Conservation (phyloP, 768 basidiomycete species). For the Russula brevipes region DNA sequence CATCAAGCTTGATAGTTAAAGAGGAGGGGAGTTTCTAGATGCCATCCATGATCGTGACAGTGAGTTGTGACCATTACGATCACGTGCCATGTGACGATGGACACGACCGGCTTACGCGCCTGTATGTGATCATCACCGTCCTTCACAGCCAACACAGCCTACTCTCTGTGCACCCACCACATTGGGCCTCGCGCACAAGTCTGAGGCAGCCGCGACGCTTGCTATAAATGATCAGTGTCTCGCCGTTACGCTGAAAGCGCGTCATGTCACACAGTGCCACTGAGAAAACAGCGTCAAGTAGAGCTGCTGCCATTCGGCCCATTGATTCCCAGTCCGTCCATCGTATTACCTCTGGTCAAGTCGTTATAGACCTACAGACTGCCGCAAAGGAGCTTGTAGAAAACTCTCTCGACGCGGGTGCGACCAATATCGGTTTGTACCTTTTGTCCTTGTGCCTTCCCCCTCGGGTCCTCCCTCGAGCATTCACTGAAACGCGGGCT, state of each 20-base stretch:
- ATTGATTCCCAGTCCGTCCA: conserved; percentile 81
- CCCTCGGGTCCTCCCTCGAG: background rate
- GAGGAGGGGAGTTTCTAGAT: too few relatives aligned
- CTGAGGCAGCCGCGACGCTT: too few relatives aligned
- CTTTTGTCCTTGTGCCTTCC: background rate
- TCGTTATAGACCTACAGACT: conserved; percentile 87
- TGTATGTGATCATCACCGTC: background rate
- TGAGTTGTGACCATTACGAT: conserved; percentile 4
- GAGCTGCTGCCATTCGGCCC: conserved; percentile 36
- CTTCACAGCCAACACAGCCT: background rate
- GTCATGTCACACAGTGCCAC: background rate
- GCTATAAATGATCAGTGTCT: background rate
- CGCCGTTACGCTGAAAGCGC: background rate
- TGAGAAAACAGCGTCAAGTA: background rate
- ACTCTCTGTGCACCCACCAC: background rate
- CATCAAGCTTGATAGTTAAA: background rate
- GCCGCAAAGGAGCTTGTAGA: conserved; percentile 96
- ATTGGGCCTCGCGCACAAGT: background rate
- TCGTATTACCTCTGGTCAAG: conserved; percentile 89
- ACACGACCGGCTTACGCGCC: background rate
- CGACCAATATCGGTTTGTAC: conserved; percentile 72
- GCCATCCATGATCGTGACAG: background rate
- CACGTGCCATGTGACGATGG: conserved; percentile 17
- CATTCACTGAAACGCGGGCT: background rate
- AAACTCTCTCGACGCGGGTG: conserved; percentile 91